A percentile compares a stretch with the other conserved stretches of the same genome.
These are phyloP conservation scores for Solanum sparsipilum DNA, from an alignment of 257 asterid genomes.

Conservation along the genomic window DNA sequence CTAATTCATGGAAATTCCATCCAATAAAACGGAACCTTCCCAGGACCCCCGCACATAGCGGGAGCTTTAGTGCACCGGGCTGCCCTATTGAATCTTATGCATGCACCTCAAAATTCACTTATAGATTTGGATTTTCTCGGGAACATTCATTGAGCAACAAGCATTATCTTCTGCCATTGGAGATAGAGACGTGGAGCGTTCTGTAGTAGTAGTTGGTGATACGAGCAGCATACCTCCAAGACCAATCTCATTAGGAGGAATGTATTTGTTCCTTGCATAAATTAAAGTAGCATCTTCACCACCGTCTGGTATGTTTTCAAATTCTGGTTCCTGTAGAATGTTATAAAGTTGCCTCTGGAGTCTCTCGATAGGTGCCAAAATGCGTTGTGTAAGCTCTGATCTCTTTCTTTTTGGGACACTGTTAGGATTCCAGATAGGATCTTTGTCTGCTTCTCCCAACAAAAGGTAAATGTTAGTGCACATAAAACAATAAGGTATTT, in stretches of 20 bases:
- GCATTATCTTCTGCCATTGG: background rate
- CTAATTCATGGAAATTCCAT: background rate
- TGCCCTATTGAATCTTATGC: background rate
- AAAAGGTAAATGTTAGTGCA: constrained; percentile 3
- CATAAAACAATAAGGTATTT: background rate
- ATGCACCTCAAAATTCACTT: background rate
- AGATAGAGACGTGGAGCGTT: background rate
- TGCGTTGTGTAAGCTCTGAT: constrained; percentile 17
- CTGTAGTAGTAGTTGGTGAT: background rate
- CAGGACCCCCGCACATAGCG: background rate
- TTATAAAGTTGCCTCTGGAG: constrained; percentile 12
- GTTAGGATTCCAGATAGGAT: constrained; percentile 4
- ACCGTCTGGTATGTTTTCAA: background rate
- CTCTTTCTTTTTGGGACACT: constrained; percentile 27
- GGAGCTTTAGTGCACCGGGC: background rate
- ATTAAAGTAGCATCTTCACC: constrained; percentile 17
- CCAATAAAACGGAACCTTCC: background rate
- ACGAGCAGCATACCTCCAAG: constrained; percentile 28
- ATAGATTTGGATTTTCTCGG: background rate
- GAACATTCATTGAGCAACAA: background rate
- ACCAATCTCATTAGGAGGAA: constrained; percentile 39
- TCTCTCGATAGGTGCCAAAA: constrained; percentile 19
- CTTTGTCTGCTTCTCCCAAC: background rate
- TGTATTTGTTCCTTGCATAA: constrained; percentile 9
- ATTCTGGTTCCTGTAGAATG: background rate